Evolutionary conservation across 177 flowering plant genomes (phyloP).

Genomic region (Vitis hybrid): DNA sequence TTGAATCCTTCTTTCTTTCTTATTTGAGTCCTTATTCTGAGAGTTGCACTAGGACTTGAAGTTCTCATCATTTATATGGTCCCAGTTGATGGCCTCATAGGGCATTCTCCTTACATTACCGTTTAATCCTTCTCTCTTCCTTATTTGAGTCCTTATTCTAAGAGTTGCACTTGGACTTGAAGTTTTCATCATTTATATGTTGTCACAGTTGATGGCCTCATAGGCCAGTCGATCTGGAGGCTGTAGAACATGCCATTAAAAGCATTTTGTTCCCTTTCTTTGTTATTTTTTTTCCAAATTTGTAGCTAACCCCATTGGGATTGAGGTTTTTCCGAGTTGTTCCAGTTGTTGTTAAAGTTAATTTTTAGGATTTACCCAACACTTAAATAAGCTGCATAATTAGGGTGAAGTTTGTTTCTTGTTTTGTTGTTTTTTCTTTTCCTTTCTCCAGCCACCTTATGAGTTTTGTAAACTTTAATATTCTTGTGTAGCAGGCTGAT

Average conservation of each 20-base stretch:
- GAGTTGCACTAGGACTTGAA: no score
- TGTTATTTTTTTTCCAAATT: no score
- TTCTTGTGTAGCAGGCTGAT: slow-evolving; percentile 62
- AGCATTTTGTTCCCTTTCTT: not conserved
- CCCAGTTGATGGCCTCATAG: not conserved
- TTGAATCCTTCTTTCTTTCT: not conserved
- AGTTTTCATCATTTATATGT: not conserved
- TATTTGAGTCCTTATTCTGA: no score
- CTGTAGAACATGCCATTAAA: not conserved
- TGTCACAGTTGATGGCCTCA: not conserved
- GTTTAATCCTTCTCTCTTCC: not conserved
- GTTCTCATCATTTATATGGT: not conserved
- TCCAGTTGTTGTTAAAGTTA: no score
- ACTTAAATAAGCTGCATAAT: no score
- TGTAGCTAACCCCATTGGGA: no score
- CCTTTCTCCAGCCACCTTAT: not conserved
- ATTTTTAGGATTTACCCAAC: no score
- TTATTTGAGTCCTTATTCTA: no score
- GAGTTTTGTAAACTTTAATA: not conserved
- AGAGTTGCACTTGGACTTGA: no score
- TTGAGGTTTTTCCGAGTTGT: no score
- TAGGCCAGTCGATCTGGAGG: not conserved
- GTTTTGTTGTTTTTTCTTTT: not conserved
- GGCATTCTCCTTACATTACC: not conserved
- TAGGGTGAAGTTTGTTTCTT: no score